Evolutionary conservation across 2,329 filamentous ascomycete genomes (phyloP), one percentile per base, ranked within the genome.

Genomic region (Erysiphe pulchra): DNA sequence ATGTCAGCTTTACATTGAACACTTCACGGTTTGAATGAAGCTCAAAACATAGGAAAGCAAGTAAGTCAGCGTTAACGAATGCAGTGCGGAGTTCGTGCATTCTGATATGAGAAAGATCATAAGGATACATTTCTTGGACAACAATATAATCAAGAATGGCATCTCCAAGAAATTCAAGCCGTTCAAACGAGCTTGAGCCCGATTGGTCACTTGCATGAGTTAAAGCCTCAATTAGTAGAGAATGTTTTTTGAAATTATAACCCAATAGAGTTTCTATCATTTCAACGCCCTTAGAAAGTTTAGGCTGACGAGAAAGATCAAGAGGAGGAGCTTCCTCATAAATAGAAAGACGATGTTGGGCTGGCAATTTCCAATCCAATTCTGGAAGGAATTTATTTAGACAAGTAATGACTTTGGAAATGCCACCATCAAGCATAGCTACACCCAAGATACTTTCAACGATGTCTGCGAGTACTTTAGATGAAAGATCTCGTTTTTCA

Each of bases 161-260:
- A 53, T 95, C 87, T 1, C 87, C 87, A 0, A 94, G 63, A 54
- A 90, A 93, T 56, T 94, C 87, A 1, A 94, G 69, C 0, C 85
- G 72, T 52, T 94, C 80, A 12, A 74, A 68, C 2, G 42, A 45
- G 31, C 65, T 64, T 4, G 68, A 63, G 44, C 65, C 68, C 5
- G 58, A 47, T 39, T 57, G 60, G 53, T 57, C 66, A 0, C 81
- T 86, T 0, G 73, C 65, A 55, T 94, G 86, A 0, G 85, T 93
- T 44, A 87, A 65, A 2, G 86, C 80, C 61, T 94, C 82, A 0
- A 80, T 55, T 0, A 94, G 66, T 0, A 93, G 63, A 0, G 66
- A 56, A 50, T 76, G 74, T 52, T 81, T 76, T 1, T 51, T 60
- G 59, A 94, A 94, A 0, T 56, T 63, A 57, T 93, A 81, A 0